Evolutionary conservation across 345 rosid genomes (phyloP).

Genomic region (Isatis tinctoria): DNA sequence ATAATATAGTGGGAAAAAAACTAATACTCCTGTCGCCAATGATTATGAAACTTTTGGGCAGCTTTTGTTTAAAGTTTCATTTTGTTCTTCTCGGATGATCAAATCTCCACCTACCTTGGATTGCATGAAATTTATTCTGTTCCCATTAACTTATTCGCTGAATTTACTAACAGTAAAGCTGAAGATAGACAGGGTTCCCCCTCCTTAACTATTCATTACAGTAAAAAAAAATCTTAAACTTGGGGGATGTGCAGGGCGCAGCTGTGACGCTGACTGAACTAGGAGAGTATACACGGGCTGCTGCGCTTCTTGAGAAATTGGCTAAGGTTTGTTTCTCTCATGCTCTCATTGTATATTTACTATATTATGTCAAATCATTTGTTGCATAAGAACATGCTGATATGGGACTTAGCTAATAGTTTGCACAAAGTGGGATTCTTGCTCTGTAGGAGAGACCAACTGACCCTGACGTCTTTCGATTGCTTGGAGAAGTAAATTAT

Average conservation of each 20-base stretch:
- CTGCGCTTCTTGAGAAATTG: conserved; percentile 65
- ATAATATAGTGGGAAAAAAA: background rate
- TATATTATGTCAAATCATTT: conserved; percentile 13
- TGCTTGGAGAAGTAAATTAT: conserved; percentile 92
- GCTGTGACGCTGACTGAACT: conserved; percentile 79
- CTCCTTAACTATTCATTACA: conserved; percentile 6
- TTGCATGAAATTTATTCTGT: background rate
- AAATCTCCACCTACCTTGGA: background rate
- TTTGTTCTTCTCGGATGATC: background rate
- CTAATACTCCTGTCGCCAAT: background rate
- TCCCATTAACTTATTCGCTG: background rate
- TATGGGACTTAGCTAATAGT: conserved; percentile 22
- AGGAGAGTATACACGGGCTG: conserved; percentile 74
- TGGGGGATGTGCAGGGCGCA: conserved; percentile 63
- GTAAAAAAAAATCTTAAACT: conserved; percentile 23
- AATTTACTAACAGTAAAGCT: background rate
- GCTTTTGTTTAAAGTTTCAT: background rate
- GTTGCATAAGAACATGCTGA: conserved; percentile 1
- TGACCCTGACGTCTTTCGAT: conserved; percentile 77
- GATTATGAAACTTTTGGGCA: background rate
- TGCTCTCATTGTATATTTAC: background rate
- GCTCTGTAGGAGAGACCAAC: conserved; percentile 63
- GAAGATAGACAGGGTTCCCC: background rate
- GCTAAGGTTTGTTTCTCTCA: conserved; percentile 53
- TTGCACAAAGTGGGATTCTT: conserved; percentile 15